Percentiles rank a stretch among this genome's conserved stretches.
Evolutionary conservation across 148 eudicot genomes (phyloP).

Genomic region (Chenopodium album): DNA sequence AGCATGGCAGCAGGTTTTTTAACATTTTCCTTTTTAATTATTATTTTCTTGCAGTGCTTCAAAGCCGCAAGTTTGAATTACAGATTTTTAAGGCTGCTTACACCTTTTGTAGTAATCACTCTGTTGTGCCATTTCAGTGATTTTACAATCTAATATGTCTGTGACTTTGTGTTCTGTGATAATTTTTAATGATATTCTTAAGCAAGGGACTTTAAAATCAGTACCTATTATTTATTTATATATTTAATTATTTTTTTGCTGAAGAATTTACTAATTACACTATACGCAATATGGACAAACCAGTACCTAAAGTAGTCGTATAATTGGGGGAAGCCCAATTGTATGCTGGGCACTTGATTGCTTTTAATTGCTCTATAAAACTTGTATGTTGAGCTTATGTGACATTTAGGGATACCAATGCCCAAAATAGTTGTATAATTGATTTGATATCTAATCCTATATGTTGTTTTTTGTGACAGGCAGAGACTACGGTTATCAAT

Average conservation of each 20-base stretch:
- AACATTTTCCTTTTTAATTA: not conserved
- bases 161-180: not conserved
- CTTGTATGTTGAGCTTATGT: no score
- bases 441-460: no score
- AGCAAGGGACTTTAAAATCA: not conserved
- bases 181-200: not conserved
- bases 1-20: constrained; percentile 89
- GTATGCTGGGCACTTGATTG: no score
- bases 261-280: no score
- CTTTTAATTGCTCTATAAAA: no score
- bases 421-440: no score
- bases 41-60: not conserved
- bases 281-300: no score
- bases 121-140: not conserved
- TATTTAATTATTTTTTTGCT: no score
- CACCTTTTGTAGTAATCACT: not conserved
- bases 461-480: constrained; percentile 51
- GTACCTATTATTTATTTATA: not conserved
- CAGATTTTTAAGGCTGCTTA: not conserved
- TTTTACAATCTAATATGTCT: constrained; percentile 2
- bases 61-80: not conserved
- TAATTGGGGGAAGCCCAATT: no score
- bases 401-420: no score
- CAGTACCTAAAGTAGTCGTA: no score
- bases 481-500: constrained; percentile 84